phyloP scores from a whole-genome alignment of 2,329 filamentous ascomycete species.

The Neophaeococcomyces mojaviensis region DNA sequence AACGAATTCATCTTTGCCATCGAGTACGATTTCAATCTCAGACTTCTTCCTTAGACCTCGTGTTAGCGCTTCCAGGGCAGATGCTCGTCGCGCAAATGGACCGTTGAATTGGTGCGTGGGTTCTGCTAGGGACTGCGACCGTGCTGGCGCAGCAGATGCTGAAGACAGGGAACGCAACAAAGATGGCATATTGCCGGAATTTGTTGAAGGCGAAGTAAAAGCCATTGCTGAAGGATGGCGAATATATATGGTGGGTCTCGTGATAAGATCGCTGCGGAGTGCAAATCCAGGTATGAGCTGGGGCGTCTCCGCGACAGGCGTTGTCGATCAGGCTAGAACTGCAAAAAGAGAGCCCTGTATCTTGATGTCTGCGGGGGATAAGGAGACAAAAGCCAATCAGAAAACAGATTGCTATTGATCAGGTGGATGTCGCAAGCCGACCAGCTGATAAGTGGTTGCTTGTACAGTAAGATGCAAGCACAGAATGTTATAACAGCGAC shows the following conservation, averaged over 20 bases:
- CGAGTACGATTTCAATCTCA: constrained; percentile 23
- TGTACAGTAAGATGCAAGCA: neutral
- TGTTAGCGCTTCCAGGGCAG: constrained; percentile 16
- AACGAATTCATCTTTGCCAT: constrained; percentile 19
- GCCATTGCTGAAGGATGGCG: neutral
- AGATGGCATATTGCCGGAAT: neutral
- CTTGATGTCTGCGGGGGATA: neutral
- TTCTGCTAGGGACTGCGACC: neutral
- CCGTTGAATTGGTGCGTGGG: neutral
- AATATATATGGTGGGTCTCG: constrained; percentile 1
- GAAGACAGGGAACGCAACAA: constrained; percentile 13
- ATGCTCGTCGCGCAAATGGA: constrained; percentile 13
- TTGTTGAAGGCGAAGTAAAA: neutral
- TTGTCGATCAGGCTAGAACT: neutral
- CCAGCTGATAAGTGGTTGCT: neutral
- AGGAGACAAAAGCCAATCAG: neutral
- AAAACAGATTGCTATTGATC: neutral
- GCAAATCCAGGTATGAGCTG: neutral
- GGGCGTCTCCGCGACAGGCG: constrained; percentile 2
- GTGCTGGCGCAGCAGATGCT: neutral
- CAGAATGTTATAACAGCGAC: neutral
- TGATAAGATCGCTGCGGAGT: neutral
- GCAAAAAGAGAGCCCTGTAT: neutral
- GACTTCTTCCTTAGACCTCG: constrained; percentile 16
- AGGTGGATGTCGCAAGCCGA: neutral